Conservation (phyloP, 192 early-diverging fungal species). For the Helicostylum pulchrum region DNA sequence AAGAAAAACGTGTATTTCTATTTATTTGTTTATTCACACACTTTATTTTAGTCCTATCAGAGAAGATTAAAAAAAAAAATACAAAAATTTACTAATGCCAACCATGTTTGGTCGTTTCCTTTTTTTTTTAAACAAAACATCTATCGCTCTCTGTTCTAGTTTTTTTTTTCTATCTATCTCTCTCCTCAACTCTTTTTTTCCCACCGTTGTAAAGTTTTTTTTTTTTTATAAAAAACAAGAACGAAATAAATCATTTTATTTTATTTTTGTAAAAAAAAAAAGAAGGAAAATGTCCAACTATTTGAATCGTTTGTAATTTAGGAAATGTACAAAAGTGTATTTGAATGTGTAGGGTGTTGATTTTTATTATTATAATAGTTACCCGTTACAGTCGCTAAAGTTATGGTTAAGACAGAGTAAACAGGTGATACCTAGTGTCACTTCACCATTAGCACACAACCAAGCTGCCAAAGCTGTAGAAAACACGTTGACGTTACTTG, state of each 20-base stretch:
- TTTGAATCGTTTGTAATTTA: slow-evolving; percentile 10
- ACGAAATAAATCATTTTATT: not conserved
- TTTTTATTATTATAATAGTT: not conserved
- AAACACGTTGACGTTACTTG: not conserved
- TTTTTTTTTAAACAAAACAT: no score
- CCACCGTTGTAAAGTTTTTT: no score
- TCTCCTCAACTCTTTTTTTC: no score
- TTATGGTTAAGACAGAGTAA: not conserved
- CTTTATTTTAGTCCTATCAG: no score
- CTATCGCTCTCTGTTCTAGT: no score
- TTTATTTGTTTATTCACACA: no score
- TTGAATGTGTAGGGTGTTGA: not conserved
- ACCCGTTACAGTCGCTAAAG: slow-evolving; percentile 9
- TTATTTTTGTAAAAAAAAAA: not conserved
- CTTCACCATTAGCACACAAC: not conserved
- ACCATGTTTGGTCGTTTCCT: no score
- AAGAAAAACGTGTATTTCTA: no score
- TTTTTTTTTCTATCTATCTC: no score
- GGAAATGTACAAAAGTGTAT: not conserved
- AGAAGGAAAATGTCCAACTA: slow-evolving; percentile 7
- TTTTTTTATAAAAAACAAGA: no score
- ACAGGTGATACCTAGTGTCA: not conserved
- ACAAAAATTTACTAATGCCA: no score
- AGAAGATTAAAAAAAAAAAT: no score
- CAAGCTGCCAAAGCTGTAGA: slow-evolving; percentile 10